Evolutionary conservation across 2,329 filamentous ascomycete genomes (phyloP).

Genomic region (Apiospora phragmitis): DNA sequence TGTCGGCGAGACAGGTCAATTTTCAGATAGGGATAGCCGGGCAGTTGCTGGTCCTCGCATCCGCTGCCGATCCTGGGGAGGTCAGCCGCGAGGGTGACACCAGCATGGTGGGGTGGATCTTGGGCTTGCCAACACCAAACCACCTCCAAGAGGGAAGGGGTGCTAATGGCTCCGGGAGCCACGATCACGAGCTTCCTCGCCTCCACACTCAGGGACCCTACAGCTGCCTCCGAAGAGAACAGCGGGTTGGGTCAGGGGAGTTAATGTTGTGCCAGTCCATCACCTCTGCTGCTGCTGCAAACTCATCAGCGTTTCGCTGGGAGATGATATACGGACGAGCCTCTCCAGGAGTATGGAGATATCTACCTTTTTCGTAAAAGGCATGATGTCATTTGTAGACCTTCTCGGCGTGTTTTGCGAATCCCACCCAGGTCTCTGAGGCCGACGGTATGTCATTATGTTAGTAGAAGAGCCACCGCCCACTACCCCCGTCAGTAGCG

Average conservation of each 20-base stretch:
- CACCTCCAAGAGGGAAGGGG: slow-evolving; percentile 58
- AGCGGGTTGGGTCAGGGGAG: slow-evolving; percentile 42
- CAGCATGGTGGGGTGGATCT: slow-evolving; percentile 41
- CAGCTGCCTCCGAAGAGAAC: slow-evolving; percentile 30
- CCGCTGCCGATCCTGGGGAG: slow-evolving; percentile 53
- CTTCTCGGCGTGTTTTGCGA: slow-evolving; percentile 30
- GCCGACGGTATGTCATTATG: slow-evolving; percentile 44
- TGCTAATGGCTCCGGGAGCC: slow-evolving; percentile 50
- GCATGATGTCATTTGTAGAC: slow-evolving; percentile 40
- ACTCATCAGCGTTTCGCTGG: slow-evolving; percentile 41
- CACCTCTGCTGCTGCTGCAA: slow-evolving; percentile 43
- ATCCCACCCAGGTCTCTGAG: slow-evolving; percentile 34
- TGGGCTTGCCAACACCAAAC: slow-evolving; percentile 58
- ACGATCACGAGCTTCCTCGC: slow-evolving; percentile 57
- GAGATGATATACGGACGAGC: slow-evolving; percentile 19
- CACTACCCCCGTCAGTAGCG: slow-evolving; percentile 43
- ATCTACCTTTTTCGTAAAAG: slow-evolving; percentile 50
- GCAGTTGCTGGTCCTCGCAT: slow-evolving; percentile 52
- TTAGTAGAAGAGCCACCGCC: slow-evolving; percentile 57
- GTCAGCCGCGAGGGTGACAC: slow-evolving; percentile 49
- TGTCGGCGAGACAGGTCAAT: slow-evolving; percentile 48
- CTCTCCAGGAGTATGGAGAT: rapidly evolving
- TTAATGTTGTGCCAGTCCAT: slow-evolving; percentile 48
- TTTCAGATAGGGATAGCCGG: slow-evolving; percentile 50
- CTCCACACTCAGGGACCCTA: slow-evolving; percentile 35